Percentiles rank a stretch among this genome's conserved stretches.
These are phyloP conservation scores for Daedaleopsis sinensis DNA, from an alignment of 768 basidiomycete species.

Conservation along the genomic window DNA sequence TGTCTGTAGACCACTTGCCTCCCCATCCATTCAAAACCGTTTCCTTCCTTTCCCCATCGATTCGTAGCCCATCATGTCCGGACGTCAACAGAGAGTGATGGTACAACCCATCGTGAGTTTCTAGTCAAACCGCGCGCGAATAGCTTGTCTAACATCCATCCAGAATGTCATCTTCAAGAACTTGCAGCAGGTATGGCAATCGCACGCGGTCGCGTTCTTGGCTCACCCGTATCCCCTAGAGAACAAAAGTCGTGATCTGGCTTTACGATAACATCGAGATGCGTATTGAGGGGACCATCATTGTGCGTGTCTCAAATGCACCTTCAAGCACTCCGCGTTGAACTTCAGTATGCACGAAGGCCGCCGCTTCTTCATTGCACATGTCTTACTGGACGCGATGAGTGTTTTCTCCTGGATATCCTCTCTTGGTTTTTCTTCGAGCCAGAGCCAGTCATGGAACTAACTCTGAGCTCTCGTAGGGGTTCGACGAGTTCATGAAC, in stretches of 20 bases:
- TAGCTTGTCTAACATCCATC: neutral
- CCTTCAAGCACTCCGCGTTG: constrained; percentile 36
- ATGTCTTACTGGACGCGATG: constrained; percentile 13
- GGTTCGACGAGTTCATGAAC: constrained; percentile 99
- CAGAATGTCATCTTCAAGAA: constrained; percentile 99
- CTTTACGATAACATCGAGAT: constrained; percentile 96
- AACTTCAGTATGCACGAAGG: constrained; percentile 43
- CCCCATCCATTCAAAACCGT: constrained; percentile 14
- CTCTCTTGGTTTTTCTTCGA: constrained; percentile 4
- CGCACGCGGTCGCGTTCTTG: too few relatives aligned
- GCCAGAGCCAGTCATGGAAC: neutral
- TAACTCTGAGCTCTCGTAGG: constrained; percentile 48
- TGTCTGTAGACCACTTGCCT: constrained; percentile 5
- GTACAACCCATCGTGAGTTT: constrained; percentile 95
- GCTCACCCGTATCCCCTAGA: constrained; percentile 44
- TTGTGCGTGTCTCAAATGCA: constrained; percentile 62
- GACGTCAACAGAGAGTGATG: constrained; percentile 95
- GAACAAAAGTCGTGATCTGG: constrained; percentile 89
- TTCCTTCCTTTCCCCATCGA: neutral
- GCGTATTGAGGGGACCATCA: constrained; percentile 94
- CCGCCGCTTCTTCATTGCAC: constrained; percentile 29
- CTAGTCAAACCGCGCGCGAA: neutral
- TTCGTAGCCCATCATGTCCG: constrained; percentile 67
- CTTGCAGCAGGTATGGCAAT: constrained; percentile 70
- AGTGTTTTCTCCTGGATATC: constrained; percentile 11